Evolutionary conservation across 2,329 filamentous ascomycete genomes (phyloP).

Genomic region (Rhexocercosporidium sp.): DNA sequence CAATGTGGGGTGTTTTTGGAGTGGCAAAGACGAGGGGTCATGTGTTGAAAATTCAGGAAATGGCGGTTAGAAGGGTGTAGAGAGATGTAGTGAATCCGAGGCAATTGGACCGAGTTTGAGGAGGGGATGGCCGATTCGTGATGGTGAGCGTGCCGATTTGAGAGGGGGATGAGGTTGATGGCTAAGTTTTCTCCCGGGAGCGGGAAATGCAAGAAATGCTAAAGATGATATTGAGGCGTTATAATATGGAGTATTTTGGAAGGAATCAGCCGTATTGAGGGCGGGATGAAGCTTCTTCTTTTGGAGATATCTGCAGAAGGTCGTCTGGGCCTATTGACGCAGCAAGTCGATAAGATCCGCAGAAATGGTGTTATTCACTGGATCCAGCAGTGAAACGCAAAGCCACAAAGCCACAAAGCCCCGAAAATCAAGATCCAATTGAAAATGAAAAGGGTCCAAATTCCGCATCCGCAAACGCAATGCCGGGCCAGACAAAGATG

Average conservation of each 20-base stretch:
- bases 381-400: slow-evolving; percentile 39
- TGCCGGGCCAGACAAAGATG: slow-evolving; percentile 16
- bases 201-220: neutral
- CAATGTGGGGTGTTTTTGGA: slow-evolving; percentile 20
- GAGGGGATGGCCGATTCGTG: neutral
- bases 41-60: slow-evolving; percentile 24
- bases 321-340: slow-evolving; percentile 14
- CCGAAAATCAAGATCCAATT: slow-evolving; percentile 5
- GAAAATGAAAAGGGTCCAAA: slow-evolving; percentile 6
- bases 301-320: slow-evolving; percentile 22
- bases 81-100: neutral
- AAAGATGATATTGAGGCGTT: neutral
- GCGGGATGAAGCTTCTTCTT: slow-evolving; percentile 14
- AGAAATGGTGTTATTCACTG: slow-evolving; percentile 33
- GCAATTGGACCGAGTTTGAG: slow-evolving; percentile 11
- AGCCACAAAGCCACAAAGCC: neutral
- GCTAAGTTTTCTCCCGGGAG: neutral
- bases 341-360: neutral
- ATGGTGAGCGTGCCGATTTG: neutral
- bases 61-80: neutral
- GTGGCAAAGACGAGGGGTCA: slow-evolving; percentile 25
- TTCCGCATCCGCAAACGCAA: slow-evolving; percentile 10
- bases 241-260: neutral
- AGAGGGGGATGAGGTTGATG: slow-evolving; percentile 16
- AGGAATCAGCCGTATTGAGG: slow-evolving; percentile 11